Conservation (phyloP, 306 rosid genomes). For the Trifolium fragiferum region DNA sequence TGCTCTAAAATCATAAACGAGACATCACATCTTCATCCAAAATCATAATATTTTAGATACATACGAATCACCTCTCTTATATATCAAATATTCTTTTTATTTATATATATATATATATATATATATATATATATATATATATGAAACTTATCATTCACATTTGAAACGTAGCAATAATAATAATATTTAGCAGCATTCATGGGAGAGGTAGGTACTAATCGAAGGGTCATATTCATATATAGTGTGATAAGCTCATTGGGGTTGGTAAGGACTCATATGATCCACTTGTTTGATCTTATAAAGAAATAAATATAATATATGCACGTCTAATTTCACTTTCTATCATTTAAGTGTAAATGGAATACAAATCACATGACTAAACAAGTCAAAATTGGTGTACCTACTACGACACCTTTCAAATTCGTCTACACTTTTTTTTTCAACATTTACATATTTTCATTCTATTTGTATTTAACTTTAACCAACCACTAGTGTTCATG, state of each 20-base stretch:
- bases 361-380: background rate
- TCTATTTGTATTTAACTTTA: background rate
- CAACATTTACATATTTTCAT: conserved; percentile 12
- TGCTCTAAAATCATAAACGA: no score
- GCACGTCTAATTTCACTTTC: background rate
- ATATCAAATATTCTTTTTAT: no score
- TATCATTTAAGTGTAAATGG: background rate
- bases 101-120: no score
- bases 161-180: no score
- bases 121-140: no score
- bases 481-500: background rate
- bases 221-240: background rate
- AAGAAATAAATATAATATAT: no score
- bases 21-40: no score
- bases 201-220: conserved; percentile 25
- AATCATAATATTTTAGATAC: no score
- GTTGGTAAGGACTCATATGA: conserved; percentile 50
- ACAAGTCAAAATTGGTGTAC: conserved; percentile 59
- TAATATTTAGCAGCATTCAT: background rate
- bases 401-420: conserved; percentile 37
- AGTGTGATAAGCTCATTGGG: conserved; percentile 41
- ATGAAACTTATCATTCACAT: no score
- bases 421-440: background rate
- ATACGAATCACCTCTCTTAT: no score
- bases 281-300: conserved; percentile 39